Base-by-base conservation (phyloP, 2,329 filamentous ascomycete species). In the Sporothrix euskadiensis region DNA sequence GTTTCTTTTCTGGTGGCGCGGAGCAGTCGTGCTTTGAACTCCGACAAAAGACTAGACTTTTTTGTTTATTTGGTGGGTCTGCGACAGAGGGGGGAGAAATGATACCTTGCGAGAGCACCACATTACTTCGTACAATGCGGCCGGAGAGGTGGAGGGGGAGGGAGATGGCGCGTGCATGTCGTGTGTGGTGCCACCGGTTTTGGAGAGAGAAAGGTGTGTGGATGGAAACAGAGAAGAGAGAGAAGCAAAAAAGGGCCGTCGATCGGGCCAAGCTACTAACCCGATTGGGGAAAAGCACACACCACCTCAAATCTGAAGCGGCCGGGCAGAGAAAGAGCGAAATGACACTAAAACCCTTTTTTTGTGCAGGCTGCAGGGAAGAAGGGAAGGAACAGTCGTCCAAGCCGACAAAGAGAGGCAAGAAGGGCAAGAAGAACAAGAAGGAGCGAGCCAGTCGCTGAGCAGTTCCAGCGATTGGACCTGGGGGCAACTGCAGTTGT, bases 241-340 rank as follows among this genome's bases (percentile, higher is more conserved):
- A 22, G 47, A 56, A 69, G 9, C 30, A 39, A 52, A 59, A 44
- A 59, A 57, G 22, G 35, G 35, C 54, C 39, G 52, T 44, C 49
- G 66, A 70, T 71, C 69, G 54, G 19, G 69, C 39, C 22, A 57
- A 41, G 69, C n/a, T 16, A 30, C 69, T 71, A 71, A 22, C 69
- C n/a, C 9, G 4, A 39, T 49, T 71, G 39, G 69, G 69, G 35
- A 47, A 59, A 70, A 26, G 49, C 66, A 69, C 22, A 16, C 69
- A 59, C 52, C 44, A 47, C 35, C 12, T 41, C 54, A 44, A 26
- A n/a, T 32, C 22, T 71, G n/a, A 44, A 22, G 69, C 22, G 26
- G 32, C 32, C 19, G 49, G 16, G 30, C 49, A 32, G 47, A 69
- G 66, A 56, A 69, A 39, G 32, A 70, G 54, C 19, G 66, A 57